These are phyloP conservation scores for Candida montana DNA, from an alignment of 805 yeast genomes.

Conservation along the genomic window DNA sequence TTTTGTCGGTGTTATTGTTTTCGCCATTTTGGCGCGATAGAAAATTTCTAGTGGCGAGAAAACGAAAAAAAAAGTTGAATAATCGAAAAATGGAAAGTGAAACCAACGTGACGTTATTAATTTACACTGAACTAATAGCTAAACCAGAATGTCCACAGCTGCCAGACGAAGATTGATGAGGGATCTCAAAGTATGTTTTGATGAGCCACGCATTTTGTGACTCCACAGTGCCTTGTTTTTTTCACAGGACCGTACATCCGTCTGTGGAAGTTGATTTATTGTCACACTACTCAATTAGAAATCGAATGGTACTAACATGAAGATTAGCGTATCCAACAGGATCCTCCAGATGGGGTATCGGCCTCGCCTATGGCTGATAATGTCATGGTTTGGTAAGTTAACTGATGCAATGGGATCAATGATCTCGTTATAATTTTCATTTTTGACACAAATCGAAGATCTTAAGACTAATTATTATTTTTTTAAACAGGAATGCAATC, in stretches of 20 bases:
- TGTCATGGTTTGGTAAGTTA: constrained; percentile 72
- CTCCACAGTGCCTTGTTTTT: no score
- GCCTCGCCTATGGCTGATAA: constrained; percentile 97
- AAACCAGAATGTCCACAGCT: constrained; percentile 99
- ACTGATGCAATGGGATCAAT: no score
- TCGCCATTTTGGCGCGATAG: neutral
- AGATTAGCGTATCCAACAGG: constrained; percentile 86
- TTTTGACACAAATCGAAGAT: neutral
- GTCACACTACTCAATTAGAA: neutral
- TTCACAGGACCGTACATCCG: no score
- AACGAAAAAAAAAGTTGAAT: neutral
- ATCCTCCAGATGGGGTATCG: constrained; percentile 96
- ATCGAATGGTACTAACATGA: neutral
- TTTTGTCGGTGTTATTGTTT: no score
- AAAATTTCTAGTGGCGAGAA: neutral
- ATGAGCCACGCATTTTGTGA: no score
- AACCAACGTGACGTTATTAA: no score
- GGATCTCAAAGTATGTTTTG: constrained; percentile 77
- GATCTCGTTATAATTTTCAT: no score
- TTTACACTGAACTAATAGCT: no score
- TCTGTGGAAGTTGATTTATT: no score
- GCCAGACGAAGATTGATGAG: constrained; percentile 99
- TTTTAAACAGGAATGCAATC: constrained; percentile 65
- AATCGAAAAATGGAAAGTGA: neutral
- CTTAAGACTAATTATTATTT: constrained; percentile 15